These are phyloP conservation scores for Nothopassalora personata DNA, from an alignment of 2,329 filamentous ascomycete genomes.

Conservation along the genomic window DNA sequence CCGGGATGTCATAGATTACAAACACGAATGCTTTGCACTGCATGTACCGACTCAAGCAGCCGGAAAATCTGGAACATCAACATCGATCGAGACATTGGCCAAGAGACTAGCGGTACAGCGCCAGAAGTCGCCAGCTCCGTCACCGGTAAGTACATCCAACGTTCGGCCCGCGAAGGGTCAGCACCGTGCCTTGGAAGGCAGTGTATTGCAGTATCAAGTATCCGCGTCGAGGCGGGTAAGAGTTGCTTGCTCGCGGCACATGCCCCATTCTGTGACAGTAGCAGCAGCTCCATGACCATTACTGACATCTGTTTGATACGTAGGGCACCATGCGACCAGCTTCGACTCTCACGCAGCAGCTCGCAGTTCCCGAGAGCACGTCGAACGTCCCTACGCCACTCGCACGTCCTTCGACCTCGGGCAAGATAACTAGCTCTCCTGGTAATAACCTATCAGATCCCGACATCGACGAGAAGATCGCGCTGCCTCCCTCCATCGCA, in stretches of 20 bases:
- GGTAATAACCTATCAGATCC: constrained; percentile 24
- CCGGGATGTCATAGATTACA: constrained; percentile 25
- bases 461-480: constrained; percentile 21
- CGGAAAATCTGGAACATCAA: neutral
- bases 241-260: neutral
- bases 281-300: neutral
- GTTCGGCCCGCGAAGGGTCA: neutral
- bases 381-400: constrained; percentile 53
- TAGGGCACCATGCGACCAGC: constrained; percentile 17
- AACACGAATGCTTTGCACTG: neutral
- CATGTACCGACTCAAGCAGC: neutral
- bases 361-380: constrained; percentile 37
- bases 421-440: constrained; percentile 2
- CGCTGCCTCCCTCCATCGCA: constrained; percentile 25
- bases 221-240: neutral
- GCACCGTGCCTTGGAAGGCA: neutral
- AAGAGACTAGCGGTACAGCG: constrained; percentile 14
- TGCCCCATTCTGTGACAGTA: neutral
- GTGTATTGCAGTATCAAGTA: neutral
- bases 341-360: constrained; percentile 21
- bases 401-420: constrained; percentile 35
- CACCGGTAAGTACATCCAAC: neutral
- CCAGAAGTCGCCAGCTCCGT: constrained; percentile 14
- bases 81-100: constrained; percentile 17
- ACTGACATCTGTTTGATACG: constrained; percentile 3